Base-by-base conservation (phyloP, 305 asterid species). In the Andrographis paniculata region DNA sequence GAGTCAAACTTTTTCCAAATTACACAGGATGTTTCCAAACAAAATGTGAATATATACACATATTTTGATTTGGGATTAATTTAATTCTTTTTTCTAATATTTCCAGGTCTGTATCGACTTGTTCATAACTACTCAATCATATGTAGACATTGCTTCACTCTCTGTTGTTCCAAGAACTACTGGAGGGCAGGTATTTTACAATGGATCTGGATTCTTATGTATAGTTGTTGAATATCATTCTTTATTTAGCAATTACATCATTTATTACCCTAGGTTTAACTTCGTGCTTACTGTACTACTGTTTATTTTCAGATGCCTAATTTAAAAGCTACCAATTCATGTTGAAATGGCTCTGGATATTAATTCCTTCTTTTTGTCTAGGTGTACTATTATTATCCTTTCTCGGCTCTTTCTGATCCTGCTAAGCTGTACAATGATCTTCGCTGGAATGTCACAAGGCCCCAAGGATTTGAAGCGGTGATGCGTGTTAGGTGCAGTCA, bases 401-500 rank as follows among this genome's bases (percentile, higher is more conserved):
- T 92, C 69, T 92, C 99, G 52, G 97, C 94, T 57, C 70, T 79
- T 52, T 85, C 95, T 53, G 99, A 92, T 73, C 64, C 95, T 53
- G 76, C 99, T 51, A 92, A 92, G 76, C 93, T 92, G 40, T 80
- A 71, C 76, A 92, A 92, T 73, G 99, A 92, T 76, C 95, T 92
- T 36, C 94, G 99, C 39, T 92, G 99, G 99, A 92, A 92, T 61
- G 85, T 92, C 65, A 76, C 88, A 14, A 84, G 99, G 75, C 95
- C 97, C 19, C 97, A 92, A 76, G 99, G 97, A 52, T 82, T 81
- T 63, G 99, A 92, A 69, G 95, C 99, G 11, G 99, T 92, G 56
- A 92, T 92, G 99, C 99, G 99, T 67, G 95, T 92, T 55, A 82
- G 99, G 67, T 84, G 99, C 84, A 92, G 99, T 79, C 85, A 81